Evolutionary conservation across 257 asterid species (phyloP).

Genomic region (Handroanthus guayacan): DNA sequence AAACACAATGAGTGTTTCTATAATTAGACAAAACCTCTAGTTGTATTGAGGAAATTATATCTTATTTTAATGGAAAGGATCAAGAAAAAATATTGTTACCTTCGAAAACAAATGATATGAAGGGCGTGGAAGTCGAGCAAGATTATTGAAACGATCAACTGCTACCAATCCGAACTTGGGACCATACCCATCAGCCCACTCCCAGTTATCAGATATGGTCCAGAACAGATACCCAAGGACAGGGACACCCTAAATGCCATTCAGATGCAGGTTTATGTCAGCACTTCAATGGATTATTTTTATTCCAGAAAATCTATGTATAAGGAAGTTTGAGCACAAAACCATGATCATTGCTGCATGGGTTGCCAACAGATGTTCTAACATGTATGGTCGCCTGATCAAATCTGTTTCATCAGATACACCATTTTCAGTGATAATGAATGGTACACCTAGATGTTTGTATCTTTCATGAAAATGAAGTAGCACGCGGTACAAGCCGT

Average conservation of each 20-base stretch:
- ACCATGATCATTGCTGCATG: conserved; percentile 88
- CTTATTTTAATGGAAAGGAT: conserved; percentile 4
- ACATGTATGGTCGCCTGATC: conserved; percentile 85
- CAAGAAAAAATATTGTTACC: conserved; percentile 40
- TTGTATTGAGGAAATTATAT: no score
- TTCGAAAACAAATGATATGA: conserved; percentile 80
- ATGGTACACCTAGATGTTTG: conserved; percentile 77
- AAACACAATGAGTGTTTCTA: no score
- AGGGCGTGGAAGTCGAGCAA: conserved; percentile 82
- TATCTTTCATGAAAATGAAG: conserved; percentile 86
- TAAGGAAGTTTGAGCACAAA: conserved; percentile 31
- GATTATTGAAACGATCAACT: conserved; percentile 83
- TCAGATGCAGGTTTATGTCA: conserved; percentile 25
- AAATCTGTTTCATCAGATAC: conserved; percentile 85
- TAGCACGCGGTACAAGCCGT: conserved; percentile 83
- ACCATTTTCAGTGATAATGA: conserved; percentile 86
- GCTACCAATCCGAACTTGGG: conserved; percentile 96
- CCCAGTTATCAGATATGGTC: conserved; percentile 99
- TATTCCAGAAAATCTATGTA: neutral
- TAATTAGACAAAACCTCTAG: no score
- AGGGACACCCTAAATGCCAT: conserved; percentile 71
- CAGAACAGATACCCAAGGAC: conserved; percentile 91
- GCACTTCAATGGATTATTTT: neutral
- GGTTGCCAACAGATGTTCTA: conserved; percentile 88
- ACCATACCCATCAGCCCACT: conserved; percentile 99